Conservation (phyloP, 2,329 filamentous ascomycete species). For the Ustilaginoidea virens region DNA sequence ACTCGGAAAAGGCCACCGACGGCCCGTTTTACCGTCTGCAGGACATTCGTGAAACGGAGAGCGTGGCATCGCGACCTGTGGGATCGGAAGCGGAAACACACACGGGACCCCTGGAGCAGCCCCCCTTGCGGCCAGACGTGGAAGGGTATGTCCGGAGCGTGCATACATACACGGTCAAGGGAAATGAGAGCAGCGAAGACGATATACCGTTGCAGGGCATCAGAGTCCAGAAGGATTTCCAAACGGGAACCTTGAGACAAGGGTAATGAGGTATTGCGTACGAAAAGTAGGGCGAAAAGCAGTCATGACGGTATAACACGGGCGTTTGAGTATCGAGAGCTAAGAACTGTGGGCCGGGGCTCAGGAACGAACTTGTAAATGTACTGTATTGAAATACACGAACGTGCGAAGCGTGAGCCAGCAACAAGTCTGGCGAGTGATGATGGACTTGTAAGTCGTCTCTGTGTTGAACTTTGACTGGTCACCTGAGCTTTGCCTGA, state of each 20-base stretch:
- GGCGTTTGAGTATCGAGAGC: no score
- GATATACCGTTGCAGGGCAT: slow-evolving; percentile 24
- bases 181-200: slow-evolving; percentile 15
- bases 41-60: slow-evolving; percentile 15
- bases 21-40: slow-evolving; percentile 17
- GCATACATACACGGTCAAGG: slow-evolving; percentile 14
- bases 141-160: slow-evolving; percentile 16
- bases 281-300: no score
- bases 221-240: slow-evolving; percentile 21
- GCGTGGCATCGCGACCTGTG: slow-evolving; percentile 2
- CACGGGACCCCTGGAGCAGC: slow-evolving; percentile 5
- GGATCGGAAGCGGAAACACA: not conserved
- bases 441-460: no score
- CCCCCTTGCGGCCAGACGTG: slow-evolving; percentile 16
- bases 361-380: no score
- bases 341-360: no score
- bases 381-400: no score
- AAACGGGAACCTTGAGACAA: slow-evolving; percentile 10
- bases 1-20: slow-evolving; percentile 5
- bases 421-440: no score
- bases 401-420: no score
- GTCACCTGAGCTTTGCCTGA: no score
- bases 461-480: no score
- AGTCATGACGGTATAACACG: no score
- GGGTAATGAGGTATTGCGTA: no score